phyloP scores from a whole-genome alignment of 768 basidiomycete species.

The Phylloporus arenicola region DNA sequence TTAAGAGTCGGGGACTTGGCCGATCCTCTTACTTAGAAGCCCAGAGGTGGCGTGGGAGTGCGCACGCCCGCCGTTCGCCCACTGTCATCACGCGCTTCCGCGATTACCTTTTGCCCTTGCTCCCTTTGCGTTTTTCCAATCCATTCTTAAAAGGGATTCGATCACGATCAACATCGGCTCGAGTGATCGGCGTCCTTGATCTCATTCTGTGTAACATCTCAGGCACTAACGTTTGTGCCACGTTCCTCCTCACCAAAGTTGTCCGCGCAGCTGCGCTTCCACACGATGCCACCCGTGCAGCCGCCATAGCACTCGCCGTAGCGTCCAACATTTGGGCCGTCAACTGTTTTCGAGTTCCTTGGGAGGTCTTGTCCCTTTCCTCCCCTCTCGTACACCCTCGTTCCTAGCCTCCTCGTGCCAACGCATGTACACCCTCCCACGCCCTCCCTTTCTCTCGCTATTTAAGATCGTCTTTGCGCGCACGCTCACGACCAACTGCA shows the following conservation, averaged over 20 bases:
- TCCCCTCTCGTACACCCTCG: too few relatives aligned
- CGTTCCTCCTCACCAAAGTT: constrained; percentile 82
- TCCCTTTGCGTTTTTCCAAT: constrained; percentile 91
- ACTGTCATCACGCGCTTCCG: constrained; percentile 62
- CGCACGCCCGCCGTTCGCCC: too few relatives aligned
- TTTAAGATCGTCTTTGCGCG: too few relatives aligned
- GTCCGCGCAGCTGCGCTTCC: constrained; percentile 44
- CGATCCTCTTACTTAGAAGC: too few relatives aligned
- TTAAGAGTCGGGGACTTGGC: too few relatives aligned
- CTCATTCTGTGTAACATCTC: constrained; percentile 76
- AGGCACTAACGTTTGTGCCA: constrained; percentile 89
- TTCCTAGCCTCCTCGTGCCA: too few relatives aligned
- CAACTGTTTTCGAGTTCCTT: constrained; percentile 81
- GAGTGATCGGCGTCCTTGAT: constrained; percentile 62
- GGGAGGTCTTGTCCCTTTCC: constrained; percentile 79
- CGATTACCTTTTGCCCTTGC: constrained; percentile 77
- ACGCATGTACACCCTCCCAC: too few relatives aligned
- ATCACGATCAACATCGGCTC: constrained; percentile 72
- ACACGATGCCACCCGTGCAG: constrained; percentile 41
- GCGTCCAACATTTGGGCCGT: constrained; percentile 90
- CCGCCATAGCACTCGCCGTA: constrained; percentile 72
- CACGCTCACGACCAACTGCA: too few relatives aligned
- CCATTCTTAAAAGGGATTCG: constrained; percentile 83
- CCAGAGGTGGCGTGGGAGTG: too few relatives aligned
- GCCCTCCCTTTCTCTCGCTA: too few relatives aligned